Percentiles rank a stretch among this genome's conserved stretches.
Conservation (phyloP, 2,329 filamentous ascomycete genomes). For the Colletotrichum abscissum region DNA sequence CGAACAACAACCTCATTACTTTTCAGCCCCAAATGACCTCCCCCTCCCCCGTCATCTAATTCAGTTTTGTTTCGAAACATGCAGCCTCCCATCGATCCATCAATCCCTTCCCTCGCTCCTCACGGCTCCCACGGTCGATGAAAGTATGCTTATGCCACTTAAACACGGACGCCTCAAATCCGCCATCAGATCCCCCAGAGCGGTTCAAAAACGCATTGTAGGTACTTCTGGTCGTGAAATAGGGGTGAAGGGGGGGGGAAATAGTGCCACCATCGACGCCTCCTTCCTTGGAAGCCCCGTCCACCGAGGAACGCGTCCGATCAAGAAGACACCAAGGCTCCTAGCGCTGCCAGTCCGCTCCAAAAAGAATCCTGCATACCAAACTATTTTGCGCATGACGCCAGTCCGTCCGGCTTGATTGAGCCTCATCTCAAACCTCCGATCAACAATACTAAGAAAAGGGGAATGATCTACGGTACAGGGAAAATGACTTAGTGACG, state of each 20-base stretch:
- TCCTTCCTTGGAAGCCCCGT: neutral
- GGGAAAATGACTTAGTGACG: too few species aligned
- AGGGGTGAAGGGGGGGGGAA: too few species aligned
- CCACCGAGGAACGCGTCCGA: neutral
- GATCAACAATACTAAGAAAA: neutral
- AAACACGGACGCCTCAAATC: neutral
- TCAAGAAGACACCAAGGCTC: neutral
- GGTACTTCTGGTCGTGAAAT: neutral
- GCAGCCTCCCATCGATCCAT: conserved; percentile 1
- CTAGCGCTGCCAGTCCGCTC: neutral
- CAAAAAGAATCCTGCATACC: neutral
- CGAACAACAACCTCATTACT: too few species aligned
- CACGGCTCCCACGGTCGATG: neutral
- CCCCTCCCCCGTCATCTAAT: neutral
- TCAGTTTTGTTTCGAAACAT: conserved; percentile 24
- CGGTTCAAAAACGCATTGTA: neutral
- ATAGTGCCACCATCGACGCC: neutral
- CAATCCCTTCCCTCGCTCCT: neutral
- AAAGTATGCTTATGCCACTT: neutral
- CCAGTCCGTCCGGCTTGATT: neutral
- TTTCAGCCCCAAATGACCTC: neutral
- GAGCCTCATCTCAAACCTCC: neutral
- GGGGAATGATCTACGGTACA: too few species aligned
- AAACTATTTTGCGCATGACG: neutral
- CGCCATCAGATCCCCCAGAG: neutral